These are phyloP conservation scores for Penicillium steckii DNA, from an alignment of 495 filamentous ascomycete genomes.

Conservation along the genomic window DNA sequence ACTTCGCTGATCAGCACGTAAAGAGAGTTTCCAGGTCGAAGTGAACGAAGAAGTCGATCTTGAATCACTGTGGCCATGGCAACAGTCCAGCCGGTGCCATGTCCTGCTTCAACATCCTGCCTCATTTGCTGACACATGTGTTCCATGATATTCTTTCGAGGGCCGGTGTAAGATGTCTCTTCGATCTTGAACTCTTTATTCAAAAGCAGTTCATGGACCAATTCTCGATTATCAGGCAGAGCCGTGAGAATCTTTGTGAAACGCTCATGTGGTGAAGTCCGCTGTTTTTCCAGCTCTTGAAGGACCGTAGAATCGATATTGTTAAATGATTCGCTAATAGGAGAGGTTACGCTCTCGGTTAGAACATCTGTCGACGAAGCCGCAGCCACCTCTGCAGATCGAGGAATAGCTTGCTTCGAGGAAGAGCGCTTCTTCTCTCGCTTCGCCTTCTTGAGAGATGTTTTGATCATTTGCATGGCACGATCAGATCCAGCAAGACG, in stretches of 20 bases:
- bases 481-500: conserved; percentile 80
- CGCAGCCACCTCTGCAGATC: conserved; percentile 38
- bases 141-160: conserved; percentile 51
- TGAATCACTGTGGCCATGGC: conserved; percentile 83
- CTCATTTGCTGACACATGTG: conserved; percentile 79
- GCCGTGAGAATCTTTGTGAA: conserved; percentile 58
- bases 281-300: conserved; percentile 38
- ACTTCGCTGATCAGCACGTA: conserved; percentile 81
- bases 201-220: conserved; percentile 90
- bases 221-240: conserved; percentile 77
- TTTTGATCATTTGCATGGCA: conserved; percentile 77
- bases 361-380: conserved; percentile 34
- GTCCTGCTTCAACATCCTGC: conserved; percentile 65
- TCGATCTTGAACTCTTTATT: conserved; percentile 77
- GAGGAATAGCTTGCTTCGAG: conserved; percentile 60
- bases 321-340: conserved; percentile 47
- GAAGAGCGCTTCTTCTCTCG: conserved; percentile 58
- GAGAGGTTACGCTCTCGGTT: conserved; percentile 43
- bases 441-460: conserved; percentile 77
- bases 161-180: conserved; percentile 46
- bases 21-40: conserved; percentile 77
- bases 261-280: conserved; percentile 40
- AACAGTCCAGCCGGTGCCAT: conserved; percentile 74
- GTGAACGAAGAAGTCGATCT: conserved; percentile 76
- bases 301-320: conserved; percentile 38